phyloP scores from a whole-genome alignment of 2,329 filamentous ascomycete genomes.

The Trichoderma guizhouense region DNA sequence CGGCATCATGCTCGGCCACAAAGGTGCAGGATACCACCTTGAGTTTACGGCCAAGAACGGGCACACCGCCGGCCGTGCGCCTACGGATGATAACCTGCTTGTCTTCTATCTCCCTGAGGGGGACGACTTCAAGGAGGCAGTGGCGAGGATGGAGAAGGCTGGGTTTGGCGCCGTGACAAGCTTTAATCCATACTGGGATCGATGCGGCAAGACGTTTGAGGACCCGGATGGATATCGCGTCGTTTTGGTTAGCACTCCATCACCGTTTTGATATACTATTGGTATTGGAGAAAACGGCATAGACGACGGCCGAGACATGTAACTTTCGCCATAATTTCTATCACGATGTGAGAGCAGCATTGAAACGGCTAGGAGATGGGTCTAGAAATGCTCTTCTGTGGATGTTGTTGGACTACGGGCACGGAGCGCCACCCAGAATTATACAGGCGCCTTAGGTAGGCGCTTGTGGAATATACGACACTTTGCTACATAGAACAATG shows the following conservation, averaged over 20 bases:
- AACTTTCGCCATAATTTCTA: neutral
- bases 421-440: neutral
- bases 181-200: slow-evolving; percentile 45
- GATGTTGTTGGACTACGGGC: neutral
- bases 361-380: neutral
- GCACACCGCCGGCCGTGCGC: slow-evolving; percentile 35
- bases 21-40: slow-evolving; percentile 38
- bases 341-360: neutral
- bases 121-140: slow-evolving; percentile 28
- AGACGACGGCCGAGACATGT: neutral
- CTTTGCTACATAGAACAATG: neutral
- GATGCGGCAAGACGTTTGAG: slow-evolving; percentile 42
- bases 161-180: slow-evolving; percentile 36
- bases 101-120: slow-evolving; percentile 41
- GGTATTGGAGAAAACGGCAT: neutral
- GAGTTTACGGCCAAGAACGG: slow-evolving; percentile 39
- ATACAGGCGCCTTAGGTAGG: neutral
- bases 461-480: neutral
- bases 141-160: slow-evolving; percentile 33
- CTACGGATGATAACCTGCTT: slow-evolving; percentile 43
- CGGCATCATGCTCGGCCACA: slow-evolving; percentile 41
- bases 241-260: slow-evolving; percentile 36
- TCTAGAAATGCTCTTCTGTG: neutral
- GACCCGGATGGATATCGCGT: slow-evolving; percentile 45
- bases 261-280: neutral